phyloP scores from a whole-genome alignment of 73 alveolate genomes.

The Blepharisma japonicum region DNA sequence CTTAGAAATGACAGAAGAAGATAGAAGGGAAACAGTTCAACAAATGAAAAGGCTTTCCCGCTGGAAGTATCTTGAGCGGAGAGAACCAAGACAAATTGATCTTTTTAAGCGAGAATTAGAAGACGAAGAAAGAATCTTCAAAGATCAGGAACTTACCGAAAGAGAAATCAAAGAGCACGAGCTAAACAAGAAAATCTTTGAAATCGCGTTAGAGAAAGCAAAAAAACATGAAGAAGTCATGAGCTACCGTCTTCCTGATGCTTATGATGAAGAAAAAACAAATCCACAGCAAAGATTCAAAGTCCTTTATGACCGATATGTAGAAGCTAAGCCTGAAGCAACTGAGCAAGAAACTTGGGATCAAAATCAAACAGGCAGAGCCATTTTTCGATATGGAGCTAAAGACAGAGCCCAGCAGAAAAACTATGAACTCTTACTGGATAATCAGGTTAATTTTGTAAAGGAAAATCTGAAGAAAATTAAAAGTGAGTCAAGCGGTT shows the following conservation, averaged over 20 bases:
- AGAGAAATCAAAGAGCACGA: slow-evolving; percentile 71
- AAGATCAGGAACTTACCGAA: slow-evolving; percentile 75
- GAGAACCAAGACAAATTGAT: slow-evolving; percentile 89
- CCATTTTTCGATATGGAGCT: slow-evolving; percentile 62
- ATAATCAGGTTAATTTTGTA: slow-evolving; percentile 82
- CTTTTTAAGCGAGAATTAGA: slow-evolving; percentile 75
- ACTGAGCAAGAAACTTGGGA: slow-evolving; percentile 95
- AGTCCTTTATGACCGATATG: slow-evolving; percentile 54
- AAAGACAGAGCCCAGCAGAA: slow-evolving; percentile 48
- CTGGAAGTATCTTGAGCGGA: slow-evolving; percentile 74
- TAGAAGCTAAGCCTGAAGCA: slow-evolving; percentile 51
- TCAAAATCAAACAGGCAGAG: slow-evolving; percentile 72
- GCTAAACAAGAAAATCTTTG: slow-evolving; percentile 68
- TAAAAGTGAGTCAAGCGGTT: slow-evolving; percentile 42
- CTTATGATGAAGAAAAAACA: slow-evolving; percentile 74
- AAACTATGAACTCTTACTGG: slow-evolving; percentile 81
- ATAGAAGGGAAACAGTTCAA: slow-evolving; percentile 52
- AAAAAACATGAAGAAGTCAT: slow-evolving; percentile 54
- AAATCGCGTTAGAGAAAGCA: slow-evolving; percentile 58
- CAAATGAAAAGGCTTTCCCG: slow-evolving; percentile 84
- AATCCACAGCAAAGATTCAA: slow-evolving; percentile 37
- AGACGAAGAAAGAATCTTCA: slow-evolving; percentile 81
- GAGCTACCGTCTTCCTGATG: slow-evolving; percentile 67
- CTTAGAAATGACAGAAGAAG: slow-evolving; percentile 65
- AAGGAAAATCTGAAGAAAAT: slow-evolving; percentile 63